Evolutionary conservation across 202 grass and related monocot species (phyloP).

Genomic region (Digitaria exilis): DNA sequence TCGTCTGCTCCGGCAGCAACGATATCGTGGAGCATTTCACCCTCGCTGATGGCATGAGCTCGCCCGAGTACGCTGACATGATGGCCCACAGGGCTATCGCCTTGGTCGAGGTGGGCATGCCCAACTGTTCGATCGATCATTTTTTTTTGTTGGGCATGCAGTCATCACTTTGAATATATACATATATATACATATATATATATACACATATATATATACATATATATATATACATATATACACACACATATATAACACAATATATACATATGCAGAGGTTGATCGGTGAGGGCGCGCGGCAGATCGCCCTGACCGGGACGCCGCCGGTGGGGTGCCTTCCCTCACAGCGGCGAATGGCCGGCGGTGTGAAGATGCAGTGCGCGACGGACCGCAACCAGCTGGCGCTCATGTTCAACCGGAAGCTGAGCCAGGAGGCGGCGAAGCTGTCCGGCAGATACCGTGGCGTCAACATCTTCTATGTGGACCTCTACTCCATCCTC

Average conservation of each 20-base stretch:
- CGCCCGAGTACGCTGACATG: conserved; percentile 36
- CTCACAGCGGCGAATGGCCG: conserved; percentile 51
- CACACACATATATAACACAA: background rate
- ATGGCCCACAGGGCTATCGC: conserved; percentile 18
- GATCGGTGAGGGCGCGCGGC: conserved; percentile 35
- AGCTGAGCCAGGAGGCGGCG: conserved; percentile 20
- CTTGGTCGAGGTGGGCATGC: conserved; percentile 6
- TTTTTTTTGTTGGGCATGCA: background rate
- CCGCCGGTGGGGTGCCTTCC: conserved; percentile 64
- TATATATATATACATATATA: too few relatives aligned
- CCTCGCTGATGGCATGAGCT: conserved; percentile 16
- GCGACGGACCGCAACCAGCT: conserved; percentile 57
- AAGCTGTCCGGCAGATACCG: background rate
- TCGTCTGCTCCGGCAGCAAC: conserved; percentile 56
- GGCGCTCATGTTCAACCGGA: conserved; percentile 53
- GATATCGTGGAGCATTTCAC: conserved; percentile 58
- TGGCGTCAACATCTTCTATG: conserved; percentile 41
- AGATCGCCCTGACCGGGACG: conserved; percentile 39
- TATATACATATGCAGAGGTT: background rate
- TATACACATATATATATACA: background rate
- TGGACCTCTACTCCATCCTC: conserved; percentile 55
- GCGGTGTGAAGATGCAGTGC: conserved; percentile 49
- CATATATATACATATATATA: background rate
- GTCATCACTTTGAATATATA: too few relatives aligned
- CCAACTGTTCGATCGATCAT: too few relatives aligned